These are phyloP conservation scores for Cryptococcus wingfieldii DNA, from an alignment of 1,284 basidiomycete species.

Conservation along the genomic window DNA sequence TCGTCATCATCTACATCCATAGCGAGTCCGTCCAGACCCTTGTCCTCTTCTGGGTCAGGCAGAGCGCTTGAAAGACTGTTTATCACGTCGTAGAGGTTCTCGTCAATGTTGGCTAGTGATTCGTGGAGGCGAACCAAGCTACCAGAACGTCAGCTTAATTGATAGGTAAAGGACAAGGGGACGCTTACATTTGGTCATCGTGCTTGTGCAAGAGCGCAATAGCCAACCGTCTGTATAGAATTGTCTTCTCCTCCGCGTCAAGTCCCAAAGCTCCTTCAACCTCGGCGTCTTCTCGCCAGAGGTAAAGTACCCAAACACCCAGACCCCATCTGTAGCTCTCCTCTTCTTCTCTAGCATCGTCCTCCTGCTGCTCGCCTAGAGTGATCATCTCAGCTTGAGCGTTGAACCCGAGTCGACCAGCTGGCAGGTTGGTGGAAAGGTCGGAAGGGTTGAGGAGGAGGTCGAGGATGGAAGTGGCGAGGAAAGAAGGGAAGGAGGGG, in stretches of 20 bases:
- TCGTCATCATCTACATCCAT: constrained; percentile 4
- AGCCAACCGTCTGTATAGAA: constrained; percentile 6
- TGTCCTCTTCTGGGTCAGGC: neutral
- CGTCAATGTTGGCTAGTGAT: neutral
- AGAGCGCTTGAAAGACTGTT: neutral
- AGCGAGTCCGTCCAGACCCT: constrained; percentile 9
- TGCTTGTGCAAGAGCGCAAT: constrained; percentile 9
- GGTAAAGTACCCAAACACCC: constrained; percentile 17
- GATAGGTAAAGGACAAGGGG: neutral
- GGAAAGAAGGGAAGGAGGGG: constrained; percentile 54
- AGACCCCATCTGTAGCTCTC: constrained; percentile 21
- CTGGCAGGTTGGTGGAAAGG: neutral
- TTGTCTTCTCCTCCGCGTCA: constrained; percentile 9
- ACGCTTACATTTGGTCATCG: constrained; percentile 18
- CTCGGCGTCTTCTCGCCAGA: constrained; percentile 10
- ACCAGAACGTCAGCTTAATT: neutral
- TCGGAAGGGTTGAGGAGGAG: constrained; percentile 39
- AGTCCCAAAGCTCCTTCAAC: neutral
- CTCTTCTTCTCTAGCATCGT: neutral
- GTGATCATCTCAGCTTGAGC: neutral
- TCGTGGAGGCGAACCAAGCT: neutral
- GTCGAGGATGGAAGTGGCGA: constrained; percentile 56
- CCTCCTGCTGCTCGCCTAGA: neutral
- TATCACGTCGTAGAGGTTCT: neutral
- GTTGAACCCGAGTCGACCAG: neutral